Evolutionary conservation across 2,329 filamentous ascomycete species (phyloP), one percentile per base, ranked within the genome.

Genomic region (Didymellaceae sp.): DNA sequence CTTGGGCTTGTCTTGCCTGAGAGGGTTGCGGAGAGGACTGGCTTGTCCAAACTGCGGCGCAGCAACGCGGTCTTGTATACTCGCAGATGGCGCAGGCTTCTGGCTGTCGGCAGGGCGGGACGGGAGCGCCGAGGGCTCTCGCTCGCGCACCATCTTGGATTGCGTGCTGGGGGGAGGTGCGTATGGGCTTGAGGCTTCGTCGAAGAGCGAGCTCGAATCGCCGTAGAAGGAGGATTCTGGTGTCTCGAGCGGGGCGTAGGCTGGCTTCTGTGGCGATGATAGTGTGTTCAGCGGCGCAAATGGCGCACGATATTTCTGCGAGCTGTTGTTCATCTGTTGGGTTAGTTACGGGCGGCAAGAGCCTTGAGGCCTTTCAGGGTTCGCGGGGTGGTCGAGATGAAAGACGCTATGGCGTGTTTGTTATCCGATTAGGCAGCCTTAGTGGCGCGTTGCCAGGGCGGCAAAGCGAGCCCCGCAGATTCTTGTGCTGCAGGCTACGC

Each of bases 41-140:
- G 84, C 76, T 59, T 81, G 80, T 42, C 84, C 84, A 62, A 86
- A 86, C 60, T 85, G 78, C 14, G 68, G 67, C 16, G 57, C 54
- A 4, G 58, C 54, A 7, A 64, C 60, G 30, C 54, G 61, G 10
- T 66, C 57, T 32, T 76, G 71, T 11, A 73, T 62, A 10, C 72
- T 58, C 11, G 71, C 62, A 22, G 71, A 60, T 1, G 65, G 46
- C 2, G 53, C 45, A 9, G 62, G 49, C 33, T 57, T 61, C 28
- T 63, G 65, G 14, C 35, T 34, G 26, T 55, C 56, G n/a, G n/a
- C n/a, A 26, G 49, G 55, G 37, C 56, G 62, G 22, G 52, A 52
- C 22, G 75, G 66, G 40, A 70, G 70, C 54, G 72, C 73, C 14
- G 70, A 67, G 39, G 77, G 76, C 50, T 78, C 77, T 53, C 79